Conservation (phyloP, 106 monocot species). For the Agapanthus africanus region DNA sequence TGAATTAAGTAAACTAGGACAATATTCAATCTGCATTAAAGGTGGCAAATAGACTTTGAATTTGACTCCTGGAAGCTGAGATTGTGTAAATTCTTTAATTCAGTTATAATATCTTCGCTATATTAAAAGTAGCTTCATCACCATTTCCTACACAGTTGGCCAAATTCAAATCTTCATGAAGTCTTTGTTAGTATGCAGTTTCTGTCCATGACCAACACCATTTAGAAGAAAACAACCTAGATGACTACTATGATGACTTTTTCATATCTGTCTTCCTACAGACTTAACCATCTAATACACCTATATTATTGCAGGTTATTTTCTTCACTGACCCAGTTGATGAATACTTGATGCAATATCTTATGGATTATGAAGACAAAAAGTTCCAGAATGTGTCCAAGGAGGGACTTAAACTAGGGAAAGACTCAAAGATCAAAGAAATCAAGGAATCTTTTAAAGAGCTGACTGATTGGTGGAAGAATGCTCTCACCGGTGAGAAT, state of each 20-base stretch:
- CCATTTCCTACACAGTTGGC: no score
- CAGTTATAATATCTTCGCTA: no score
- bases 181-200: no score
- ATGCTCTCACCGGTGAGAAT: constrained; percentile 58
- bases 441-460: constrained; percentile 92
- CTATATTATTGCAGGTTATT: constrained; percentile 52
- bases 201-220: no score
- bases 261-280: background rate
- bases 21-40: no score
- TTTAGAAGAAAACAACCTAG: no score
- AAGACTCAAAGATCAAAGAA: constrained; percentile 87
- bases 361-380: constrained; percentile 98
- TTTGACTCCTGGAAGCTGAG: no score
- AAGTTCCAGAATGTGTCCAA: constrained; percentile 98
- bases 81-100: no score
- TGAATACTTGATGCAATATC: constrained; percentile 97
- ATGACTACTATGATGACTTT: background rate
- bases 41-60: no score
- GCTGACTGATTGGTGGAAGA: constrained; percentile 93
- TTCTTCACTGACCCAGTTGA: constrained; percentile 97
- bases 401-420: constrained; percentile 87
- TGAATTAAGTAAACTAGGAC: no score
- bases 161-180: no score
- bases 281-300: background rate
- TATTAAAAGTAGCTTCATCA: no score